phyloP scores from a whole-genome alignment of 2,329 filamentous ascomycete genomes.

The Verticillium zaregamsianum region DNA sequence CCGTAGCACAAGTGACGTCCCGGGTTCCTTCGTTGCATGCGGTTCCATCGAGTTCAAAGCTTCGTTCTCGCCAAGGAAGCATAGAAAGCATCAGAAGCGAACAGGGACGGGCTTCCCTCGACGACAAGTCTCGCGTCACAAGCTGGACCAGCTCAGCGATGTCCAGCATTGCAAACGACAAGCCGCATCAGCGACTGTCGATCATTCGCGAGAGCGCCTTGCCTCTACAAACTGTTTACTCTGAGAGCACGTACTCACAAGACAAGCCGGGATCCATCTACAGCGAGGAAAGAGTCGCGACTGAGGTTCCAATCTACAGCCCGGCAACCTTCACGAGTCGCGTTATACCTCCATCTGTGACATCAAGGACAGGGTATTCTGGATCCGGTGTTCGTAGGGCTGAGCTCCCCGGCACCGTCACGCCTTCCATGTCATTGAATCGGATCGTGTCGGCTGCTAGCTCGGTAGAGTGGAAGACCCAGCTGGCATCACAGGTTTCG shows the following conservation, averaged over 20 bases:
- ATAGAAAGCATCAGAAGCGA: slow-evolving; percentile 43
- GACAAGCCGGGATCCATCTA: not conserved
- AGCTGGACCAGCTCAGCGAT: slow-evolving; percentile 67
- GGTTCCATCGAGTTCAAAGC: slow-evolving; percentile 38
- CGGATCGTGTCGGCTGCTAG: slow-evolving; percentile 37
- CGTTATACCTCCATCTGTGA: not conserved
- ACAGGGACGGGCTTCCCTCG: slow-evolving; percentile 29
- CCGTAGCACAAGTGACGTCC: slow-evolving; percentile 44
- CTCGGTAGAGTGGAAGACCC: slow-evolving; percentile 51
- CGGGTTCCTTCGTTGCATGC: slow-evolving; percentile 47
- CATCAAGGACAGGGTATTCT: not conserved
- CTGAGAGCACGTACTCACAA: slow-evolving; percentile 47
- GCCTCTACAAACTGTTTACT: slow-evolving; percentile 21
- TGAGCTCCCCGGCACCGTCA: not conserved
- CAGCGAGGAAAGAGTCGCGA: not conserved
- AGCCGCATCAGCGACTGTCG: slow-evolving; percentile 49
- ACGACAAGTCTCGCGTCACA: slow-evolving; percentile 62
- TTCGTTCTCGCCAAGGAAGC: slow-evolving; percentile 51
- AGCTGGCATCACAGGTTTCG: slow-evolving; percentile 48
- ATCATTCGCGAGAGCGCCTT: slow-evolving; percentile 56
- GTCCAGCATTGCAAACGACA: slow-evolving; percentile 46
- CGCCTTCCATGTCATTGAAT: slow-evolving; percentile 22
- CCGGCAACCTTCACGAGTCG: slow-evolving; percentile 5
- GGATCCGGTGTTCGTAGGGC: not conserved
- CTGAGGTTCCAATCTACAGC: not conserved